Evolutionary conservation across 2,329 filamentous ascomycete genomes (phyloP).

Genomic region (Colletotrichum karsti): DNA sequence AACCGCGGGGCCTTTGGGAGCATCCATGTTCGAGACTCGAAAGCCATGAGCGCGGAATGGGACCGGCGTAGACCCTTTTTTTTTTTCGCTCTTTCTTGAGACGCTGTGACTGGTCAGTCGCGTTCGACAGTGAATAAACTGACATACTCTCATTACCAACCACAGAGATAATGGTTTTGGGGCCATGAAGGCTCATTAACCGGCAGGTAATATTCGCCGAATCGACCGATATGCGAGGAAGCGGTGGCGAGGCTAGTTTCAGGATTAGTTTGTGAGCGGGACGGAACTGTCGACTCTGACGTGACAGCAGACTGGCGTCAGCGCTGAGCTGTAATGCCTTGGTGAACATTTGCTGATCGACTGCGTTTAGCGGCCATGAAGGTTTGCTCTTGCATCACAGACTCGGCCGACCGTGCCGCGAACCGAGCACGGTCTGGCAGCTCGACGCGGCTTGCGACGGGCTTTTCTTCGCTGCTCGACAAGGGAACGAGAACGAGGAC

Average conservation of each 20-base stretch:
- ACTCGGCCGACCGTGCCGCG: constrained; percentile 12
- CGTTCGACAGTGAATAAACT: background rate
- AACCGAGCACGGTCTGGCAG: background rate
- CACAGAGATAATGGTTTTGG: constrained; percentile 5
- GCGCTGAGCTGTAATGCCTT: too few relatives aligned
- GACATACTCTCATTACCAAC: constrained; percentile 20
- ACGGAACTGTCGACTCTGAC: too few relatives aligned
- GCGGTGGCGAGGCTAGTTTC: background rate
- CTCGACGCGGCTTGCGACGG: constrained; percentile 12
- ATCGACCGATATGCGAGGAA: background rate
- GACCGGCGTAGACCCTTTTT: background rate
- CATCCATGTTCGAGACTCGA: constrained; percentile 3
- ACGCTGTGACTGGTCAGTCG: constrained; percentile 5
- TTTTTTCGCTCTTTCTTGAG: background rate
- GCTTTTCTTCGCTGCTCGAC: constrained; percentile 1
- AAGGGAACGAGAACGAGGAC: background rate
- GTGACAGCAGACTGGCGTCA: too few relatives aligned
- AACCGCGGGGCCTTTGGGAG: background rate
- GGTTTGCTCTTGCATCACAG: background rate
- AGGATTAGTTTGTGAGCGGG: background rate
- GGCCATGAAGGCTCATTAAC: background rate
- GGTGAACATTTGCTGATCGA: background rate
- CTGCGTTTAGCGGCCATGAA: constrained; percentile 8
- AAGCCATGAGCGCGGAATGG: background rate
- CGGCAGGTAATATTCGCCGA: constrained; percentile 7